Conservation (phyloP, 2,329 filamentous ascomycete species). For the Colletotrichum tofieldiae region DNA sequence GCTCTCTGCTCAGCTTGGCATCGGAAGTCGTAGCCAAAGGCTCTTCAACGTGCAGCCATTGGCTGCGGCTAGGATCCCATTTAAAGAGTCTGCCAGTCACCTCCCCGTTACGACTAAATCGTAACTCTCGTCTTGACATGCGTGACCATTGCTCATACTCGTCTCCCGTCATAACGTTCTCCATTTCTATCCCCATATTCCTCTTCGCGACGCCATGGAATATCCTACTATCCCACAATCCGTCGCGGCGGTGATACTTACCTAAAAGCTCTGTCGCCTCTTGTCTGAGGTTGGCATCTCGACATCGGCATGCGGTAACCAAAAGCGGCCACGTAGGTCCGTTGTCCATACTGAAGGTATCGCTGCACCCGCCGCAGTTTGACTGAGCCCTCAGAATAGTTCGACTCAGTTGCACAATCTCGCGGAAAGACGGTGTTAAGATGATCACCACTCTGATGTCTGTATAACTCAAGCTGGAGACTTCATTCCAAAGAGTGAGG, state of each 20-base stretch:
- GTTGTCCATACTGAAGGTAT: conserved; percentile 62
- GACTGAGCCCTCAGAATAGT: conserved; percentile 51
- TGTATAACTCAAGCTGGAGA: conserved; percentile 55
- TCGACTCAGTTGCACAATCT: conserved; percentile 57
- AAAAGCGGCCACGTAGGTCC: conserved; percentile 63
- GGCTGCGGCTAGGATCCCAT: conserved; percentile 8
- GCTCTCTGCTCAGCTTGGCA: neutral
- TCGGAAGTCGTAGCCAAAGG: neutral
- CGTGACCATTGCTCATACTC: conserved; percentile 57
- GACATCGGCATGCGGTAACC: conserved; percentile 58
- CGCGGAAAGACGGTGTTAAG: conserved; percentile 59
- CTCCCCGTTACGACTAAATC: conserved; percentile 53
- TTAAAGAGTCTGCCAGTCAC: neutral
- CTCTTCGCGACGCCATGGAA: conserved; percentile 57
- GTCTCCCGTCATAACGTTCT: conserved; percentile 50
- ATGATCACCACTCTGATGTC: conserved; percentile 52
- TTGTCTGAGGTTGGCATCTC: conserved; percentile 54
- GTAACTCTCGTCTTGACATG: conserved; percentile 55
- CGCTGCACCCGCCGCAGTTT: conserved; percentile 41
- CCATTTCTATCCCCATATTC: conserved; percentile 54
- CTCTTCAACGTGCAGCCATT: conserved; percentile 7
- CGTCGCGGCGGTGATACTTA: conserved; percentile 60
- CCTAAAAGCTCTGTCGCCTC: conserved; percentile 59
- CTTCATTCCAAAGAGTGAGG: conserved; percentile 57
- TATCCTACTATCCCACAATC: conserved; percentile 59